Base-by-base conservation (phyloP, 306 rosid genomes). In the Pterocarpus macrocarpus region DNA sequence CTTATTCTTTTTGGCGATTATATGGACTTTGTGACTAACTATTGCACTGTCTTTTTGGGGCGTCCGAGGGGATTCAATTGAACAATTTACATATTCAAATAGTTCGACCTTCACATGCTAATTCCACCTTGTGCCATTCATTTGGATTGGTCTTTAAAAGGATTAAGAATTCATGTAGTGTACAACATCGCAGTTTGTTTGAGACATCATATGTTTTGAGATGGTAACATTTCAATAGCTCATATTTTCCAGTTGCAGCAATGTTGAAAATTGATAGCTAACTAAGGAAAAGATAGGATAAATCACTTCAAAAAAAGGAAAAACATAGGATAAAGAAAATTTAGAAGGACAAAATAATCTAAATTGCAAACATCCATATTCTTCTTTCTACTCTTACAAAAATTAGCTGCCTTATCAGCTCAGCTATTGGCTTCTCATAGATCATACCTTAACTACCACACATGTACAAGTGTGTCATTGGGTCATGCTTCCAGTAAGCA, bases 371-470 rank as follows among this genome's bases (percentile, higher is more conserved):
- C n/a, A 4, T 47, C 69, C 64, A 34, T 63, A 38, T 7, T 36
- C 67, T 58, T 69, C 53, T 13, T 62, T 70, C 56, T 16, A 53
- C 2, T 69, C 71, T 38, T 41, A 70, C 78, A 61, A 39, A 76
- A 34, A 4, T 39, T 63, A 58, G n/a, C 30, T 43, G 47, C 17
- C 72, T 34, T 16, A 56, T 53, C 71, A 76, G 35, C 45, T 73
- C 57, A 50, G 41, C n/a, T 22, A 71, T 59, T 30, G 66, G 34
- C 63, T 45, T 80, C 79, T 17, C 82, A 67, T 8, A 56, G 32
- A 80, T 70, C 28, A 65, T 15, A 58, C 44, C 28, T n/a, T 57
- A 68, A 79, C 65, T 82, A 49, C 64, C 57, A 61, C 66, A 75
- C 81, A 33, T 43, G 11, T 34, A 61, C 59, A 55, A 56, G 52